phyloP scores from a whole-genome alignment of 768 basidiomycete genomes.

The Mycena alexandri region DNA sequence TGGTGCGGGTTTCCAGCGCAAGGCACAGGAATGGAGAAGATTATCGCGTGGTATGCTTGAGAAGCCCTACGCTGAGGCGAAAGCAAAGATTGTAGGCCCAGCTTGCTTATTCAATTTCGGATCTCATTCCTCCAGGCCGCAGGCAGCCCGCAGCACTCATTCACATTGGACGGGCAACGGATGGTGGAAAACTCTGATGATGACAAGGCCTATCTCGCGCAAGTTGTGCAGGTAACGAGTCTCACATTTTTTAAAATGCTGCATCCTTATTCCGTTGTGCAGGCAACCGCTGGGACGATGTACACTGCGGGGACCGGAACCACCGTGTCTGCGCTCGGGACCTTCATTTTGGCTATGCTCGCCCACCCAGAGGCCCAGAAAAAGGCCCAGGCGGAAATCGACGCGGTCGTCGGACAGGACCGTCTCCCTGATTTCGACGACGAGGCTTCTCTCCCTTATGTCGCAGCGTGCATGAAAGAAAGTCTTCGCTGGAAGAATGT shows the following conservation, averaged over 20 bases:
- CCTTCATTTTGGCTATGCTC: conserved; percentile 54
- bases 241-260: too few species aligned
- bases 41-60: conserved; percentile 53
- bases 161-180: conserved; percentile 16
- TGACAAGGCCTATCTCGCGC: conserved; percentile 22
- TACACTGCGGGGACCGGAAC: conserved; percentile 48
- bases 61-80: conserved; percentile 53
- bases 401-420: conserved; percentile 47
- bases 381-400: conserved; percentile 55
- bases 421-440: conserved; percentile 54
- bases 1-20: conserved; percentile 59
- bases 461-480: conserved; percentile 53
- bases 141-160: conserved; percentile 27
- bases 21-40: conserved; percentile 49
- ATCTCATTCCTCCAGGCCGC: conserved; percentile 33
- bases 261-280: too few species aligned
- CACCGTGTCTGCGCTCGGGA: conserved; percentile 49
- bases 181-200: conserved; percentile 7
- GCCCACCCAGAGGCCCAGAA: conserved; percentile 51
- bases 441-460: conserved; percentile 48
- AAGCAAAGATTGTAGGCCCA: conserved; percentile 48
- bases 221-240: conserved; percentile 7
- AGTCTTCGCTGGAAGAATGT: conserved; percentile 51
- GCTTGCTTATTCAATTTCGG: not conserved
- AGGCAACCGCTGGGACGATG: conserved; percentile 10